Evolutionary conservation across 352 stramenopile species (phyloP).

Genomic region (Phytophthora syringae): DNA sequence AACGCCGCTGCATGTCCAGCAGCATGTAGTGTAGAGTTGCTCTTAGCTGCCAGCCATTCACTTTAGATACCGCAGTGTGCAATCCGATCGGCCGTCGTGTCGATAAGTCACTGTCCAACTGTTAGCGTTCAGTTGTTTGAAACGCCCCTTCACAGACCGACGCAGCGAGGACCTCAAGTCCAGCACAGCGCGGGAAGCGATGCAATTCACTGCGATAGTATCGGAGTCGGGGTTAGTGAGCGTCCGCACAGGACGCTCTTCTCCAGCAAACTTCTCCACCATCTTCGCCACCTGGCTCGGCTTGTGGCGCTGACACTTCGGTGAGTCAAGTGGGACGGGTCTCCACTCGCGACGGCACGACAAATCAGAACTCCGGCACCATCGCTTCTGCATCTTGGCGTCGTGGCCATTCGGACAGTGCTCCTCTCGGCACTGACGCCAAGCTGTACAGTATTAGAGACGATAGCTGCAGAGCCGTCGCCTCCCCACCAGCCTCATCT

Average conservation of each 20-base stretch:
- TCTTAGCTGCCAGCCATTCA: slow-evolving; percentile 11
- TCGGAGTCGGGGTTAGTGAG: slow-evolving; percentile 1
- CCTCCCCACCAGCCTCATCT: slow-evolving; percentile 15
- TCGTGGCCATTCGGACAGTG: slow-evolving; percentile 12
- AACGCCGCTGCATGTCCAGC: neutral
- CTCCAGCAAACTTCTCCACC: slow-evolving; percentile 3
- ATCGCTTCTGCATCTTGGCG: slow-evolving; percentile 19
- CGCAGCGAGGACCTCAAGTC: slow-evolving; percentile 10
- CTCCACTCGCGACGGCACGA: slow-evolving; percentile 14
- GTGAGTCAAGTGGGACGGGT: slow-evolving; percentile 32
- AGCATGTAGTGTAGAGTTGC: slow-evolving; percentile 12
- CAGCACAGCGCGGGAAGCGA: neutral
- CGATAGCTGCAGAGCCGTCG: slow-evolving; percentile 28
- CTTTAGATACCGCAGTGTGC: slow-evolving; percentile 15
- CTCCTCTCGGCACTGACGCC: slow-evolving; percentile 13
- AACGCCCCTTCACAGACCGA: slow-evolving; percentile 9
- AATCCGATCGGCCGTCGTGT: slow-evolving; percentile 18
- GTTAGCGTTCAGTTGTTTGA: slow-evolving; percentile 16
- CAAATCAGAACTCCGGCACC: slow-evolving; percentile 34
- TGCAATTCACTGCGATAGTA: slow-evolving; percentile 12
- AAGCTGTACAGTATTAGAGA: slow-evolving; percentile 5
- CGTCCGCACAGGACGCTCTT: too few species aligned
- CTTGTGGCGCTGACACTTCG: slow-evolving; percentile 11
- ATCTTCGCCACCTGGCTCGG: slow-evolving; percentile 23
- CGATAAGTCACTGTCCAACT: slow-evolving; percentile 22